Conservation (phyloP, 768 basidiomycete genomes). For the Candolleomyces eurysporus region DNA sequence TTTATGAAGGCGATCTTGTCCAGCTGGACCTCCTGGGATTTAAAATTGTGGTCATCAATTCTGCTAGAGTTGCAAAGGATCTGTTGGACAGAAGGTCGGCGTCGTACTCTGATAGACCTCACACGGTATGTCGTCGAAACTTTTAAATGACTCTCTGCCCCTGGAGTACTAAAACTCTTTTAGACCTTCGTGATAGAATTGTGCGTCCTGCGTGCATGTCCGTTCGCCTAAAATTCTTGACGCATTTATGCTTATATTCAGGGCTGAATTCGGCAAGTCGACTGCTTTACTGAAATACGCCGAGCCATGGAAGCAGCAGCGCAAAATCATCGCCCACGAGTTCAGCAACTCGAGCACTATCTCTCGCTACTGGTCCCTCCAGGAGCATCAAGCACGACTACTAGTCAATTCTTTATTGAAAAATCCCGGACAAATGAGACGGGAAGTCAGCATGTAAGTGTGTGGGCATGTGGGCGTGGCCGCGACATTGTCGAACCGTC, state of each 20-base stretch:
- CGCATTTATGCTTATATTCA: no score
- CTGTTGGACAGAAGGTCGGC: constrained; percentile 11
- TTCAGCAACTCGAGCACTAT: constrained; percentile 3
- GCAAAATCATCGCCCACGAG: not conserved
- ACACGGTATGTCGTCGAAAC: constrained; percentile 3
- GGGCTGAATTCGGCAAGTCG: not conserved
- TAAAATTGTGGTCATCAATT: constrained; percentile 13
- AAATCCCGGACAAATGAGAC: not conserved
- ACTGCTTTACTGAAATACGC: not conserved
- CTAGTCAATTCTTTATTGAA: not conserved
- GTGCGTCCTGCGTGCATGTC: no score
- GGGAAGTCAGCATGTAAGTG: not conserved
- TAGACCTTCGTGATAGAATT: not conserved
- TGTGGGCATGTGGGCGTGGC: no score
- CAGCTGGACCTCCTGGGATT: constrained; percentile 11
- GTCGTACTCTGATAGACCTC: constrained; percentile 6
- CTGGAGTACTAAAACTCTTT: not conserved
- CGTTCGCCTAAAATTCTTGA: no score
- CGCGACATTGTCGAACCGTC: no score
- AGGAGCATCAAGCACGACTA: not conserved
- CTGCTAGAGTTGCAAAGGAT: constrained; percentile 7
- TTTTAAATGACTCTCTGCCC: not conserved
- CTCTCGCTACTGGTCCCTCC: constrained; percentile 2
- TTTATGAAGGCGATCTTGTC: constrained; percentile 4
- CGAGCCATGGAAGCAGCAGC: constrained; percentile 1